Base-by-base conservation (phyloP, 1,284 basidiomycete genomes). In the Pulveroboletus sp. region DNA sequence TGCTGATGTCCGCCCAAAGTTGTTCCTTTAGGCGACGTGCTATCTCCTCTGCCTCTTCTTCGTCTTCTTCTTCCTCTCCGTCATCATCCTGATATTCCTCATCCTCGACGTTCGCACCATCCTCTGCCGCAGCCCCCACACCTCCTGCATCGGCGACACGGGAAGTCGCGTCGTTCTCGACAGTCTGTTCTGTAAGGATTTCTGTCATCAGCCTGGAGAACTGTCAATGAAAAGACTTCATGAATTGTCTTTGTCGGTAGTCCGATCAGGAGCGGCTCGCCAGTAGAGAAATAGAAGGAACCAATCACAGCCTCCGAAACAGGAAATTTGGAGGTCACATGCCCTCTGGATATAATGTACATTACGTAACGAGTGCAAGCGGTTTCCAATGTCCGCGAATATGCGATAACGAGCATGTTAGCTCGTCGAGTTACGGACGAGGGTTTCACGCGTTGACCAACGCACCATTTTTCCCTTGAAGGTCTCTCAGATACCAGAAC, bases 31-130 rank as follows among this genome's bases (percentile, higher is more conserved):
- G 73, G 33, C 83, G 76, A 46, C 83, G 79, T 8, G 86, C 86
- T 62, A 89, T 87, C 59, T 84, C 87, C 62, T 87, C 82, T 9
- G 86, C 86, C 57, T 88, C 84, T 10, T 84, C 86, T 28, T 86
- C 86, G n/a, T 83, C 81, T 54, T 86, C 85, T 18, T 81, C 81
- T 26, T 82, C 83, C 0, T 80, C 83, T 7, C 82, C 81, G 3
- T 83, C 80, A 0, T 78, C 79, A 8, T 75, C 78, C 11, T 80
- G 77, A 14, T 76, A 72, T 40, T 79, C 79, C 14, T 81, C 75
- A 22, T 75, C 71, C 15, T 61, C 72, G 31, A 71, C 77, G 4
- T 79, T 79, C n/a, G 77, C 74, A 29, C 71, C 72, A 3, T 42
- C 47, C 18, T 51, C 55, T 9, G 35, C 42, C 44, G 43, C 26